These are phyloP conservation scores for Centaurea solstitialis DNA, from an alignment of 129 eudicot genomes.

Conservation along the genomic window DNA sequence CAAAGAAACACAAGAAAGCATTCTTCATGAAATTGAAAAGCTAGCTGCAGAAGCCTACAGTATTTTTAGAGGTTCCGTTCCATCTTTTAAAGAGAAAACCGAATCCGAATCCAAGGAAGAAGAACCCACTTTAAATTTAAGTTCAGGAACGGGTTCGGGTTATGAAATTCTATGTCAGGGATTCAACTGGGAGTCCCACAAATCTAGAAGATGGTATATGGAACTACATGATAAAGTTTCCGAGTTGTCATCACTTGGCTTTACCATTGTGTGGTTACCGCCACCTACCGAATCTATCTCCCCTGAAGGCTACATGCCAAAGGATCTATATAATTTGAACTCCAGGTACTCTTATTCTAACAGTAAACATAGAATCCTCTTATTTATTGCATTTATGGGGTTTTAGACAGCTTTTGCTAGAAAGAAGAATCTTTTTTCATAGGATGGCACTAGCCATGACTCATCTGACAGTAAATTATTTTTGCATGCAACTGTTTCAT, in stretches of 20 bases:
- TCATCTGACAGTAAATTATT: too few species aligned
- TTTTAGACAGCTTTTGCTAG: too few species aligned
- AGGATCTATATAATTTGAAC: constrained; percentile 78
- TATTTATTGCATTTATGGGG: too few species aligned
- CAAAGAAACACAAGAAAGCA: constrained; percentile 67
- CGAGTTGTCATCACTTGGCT: constrained; percentile 73
- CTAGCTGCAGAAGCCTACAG: constrained; percentile 97
- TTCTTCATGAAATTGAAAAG: constrained; percentile 94
- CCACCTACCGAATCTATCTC: constrained; percentile 98
- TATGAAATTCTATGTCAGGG: constrained; percentile 87
- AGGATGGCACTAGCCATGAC: too few species aligned
- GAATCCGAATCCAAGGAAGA: constrained; percentile 36
- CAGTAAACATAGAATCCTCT: neutral
- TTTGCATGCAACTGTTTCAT: too few species aligned
- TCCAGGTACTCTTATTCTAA: constrained; percentile 65
- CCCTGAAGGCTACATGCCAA: constrained; percentile 98
- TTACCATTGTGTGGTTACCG: constrained; percentile 87
- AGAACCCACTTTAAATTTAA: constrained; percentile 42
- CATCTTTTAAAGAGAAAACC: constrained; percentile 39
- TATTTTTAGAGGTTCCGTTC: constrained; percentile 68
- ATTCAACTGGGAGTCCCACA: constrained; percentile 97
- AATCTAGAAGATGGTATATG: constrained; percentile 85
- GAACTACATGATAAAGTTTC: constrained; percentile 69
- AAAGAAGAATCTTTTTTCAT: too few species aligned
- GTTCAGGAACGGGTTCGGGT: constrained; percentile 92